Conservation (phyloP, 1,139 yeast genomes). For the Kluyveromyces sp. region DNA sequence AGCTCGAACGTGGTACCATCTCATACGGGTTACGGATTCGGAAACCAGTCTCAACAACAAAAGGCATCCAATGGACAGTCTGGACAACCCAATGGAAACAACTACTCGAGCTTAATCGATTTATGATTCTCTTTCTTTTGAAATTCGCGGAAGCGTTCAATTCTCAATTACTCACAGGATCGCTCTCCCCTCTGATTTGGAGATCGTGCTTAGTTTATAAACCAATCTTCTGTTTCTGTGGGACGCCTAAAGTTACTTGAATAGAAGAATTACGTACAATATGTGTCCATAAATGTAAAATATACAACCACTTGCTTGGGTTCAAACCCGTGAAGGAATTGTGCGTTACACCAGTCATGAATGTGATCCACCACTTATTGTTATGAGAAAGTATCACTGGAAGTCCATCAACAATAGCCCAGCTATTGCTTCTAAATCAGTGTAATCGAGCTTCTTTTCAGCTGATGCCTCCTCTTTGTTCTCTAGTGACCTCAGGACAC, state of each 20-base stretch:
- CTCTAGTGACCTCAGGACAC: constrained; percentile 55
- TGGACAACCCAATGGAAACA: background rate
- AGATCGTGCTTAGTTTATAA: background rate
- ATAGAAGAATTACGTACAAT: background rate
- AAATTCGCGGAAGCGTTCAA: too few species aligned
- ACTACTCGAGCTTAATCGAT: constrained; percentile 1
- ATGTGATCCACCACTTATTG: background rate
- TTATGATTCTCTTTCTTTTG: background rate
- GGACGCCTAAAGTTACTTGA: background rate
- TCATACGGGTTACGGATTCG: constrained; percentile 91
- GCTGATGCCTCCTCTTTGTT: constrained; percentile 27
- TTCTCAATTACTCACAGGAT: too few species aligned
- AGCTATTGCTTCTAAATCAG: constrained; percentile 27
- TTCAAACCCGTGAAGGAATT: too few species aligned
- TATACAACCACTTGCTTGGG: too few species aligned
- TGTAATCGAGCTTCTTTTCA: constrained; percentile 30
- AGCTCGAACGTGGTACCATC: constrained; percentile 52
- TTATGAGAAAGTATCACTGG: background rate
- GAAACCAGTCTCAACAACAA: constrained; percentile 43
- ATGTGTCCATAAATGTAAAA: background rate
- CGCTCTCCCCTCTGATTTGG: too few species aligned
- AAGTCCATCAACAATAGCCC: constrained; percentile 28
- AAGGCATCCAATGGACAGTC: constrained; percentile 3
- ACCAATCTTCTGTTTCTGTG: background rate
- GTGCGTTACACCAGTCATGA: background rate